These are phyloP conservation scores for Monosporascus sp. DNA, from an alignment of 2,329 filamentous ascomycete genomes.

Conservation along the genomic window DNA sequence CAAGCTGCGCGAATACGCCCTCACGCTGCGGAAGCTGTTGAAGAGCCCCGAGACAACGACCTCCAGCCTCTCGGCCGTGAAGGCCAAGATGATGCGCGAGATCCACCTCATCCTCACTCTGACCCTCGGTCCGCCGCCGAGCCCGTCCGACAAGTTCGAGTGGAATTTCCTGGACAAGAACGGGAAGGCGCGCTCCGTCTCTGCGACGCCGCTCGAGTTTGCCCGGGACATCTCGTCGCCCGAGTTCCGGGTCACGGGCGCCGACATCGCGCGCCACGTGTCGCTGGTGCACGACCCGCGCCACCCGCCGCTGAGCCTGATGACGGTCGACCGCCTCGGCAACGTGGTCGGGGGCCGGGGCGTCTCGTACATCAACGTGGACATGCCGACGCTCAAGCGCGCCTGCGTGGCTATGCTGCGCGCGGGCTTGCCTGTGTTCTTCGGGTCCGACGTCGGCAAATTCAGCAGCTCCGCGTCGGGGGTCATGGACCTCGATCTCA, in stretches of 20 bases:
- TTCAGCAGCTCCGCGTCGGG: constrained; percentile 63
- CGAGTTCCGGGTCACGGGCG: constrained; percentile 52
- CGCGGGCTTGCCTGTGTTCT: constrained; percentile 77
- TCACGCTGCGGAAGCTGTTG: constrained; percentile 61
- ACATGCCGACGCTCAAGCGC: constrained; percentile 64
- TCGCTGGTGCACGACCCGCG: constrained; percentile 83
- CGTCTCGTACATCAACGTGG: constrained; percentile 78
- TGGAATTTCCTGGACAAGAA: constrained; percentile 75
- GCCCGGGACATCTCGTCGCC: constrained; percentile 60
- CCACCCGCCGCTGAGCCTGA: constrained; percentile 63
- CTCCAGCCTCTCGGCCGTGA: constrained; percentile 43
- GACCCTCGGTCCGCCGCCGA: constrained; percentile 73
- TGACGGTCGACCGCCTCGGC: constrained; percentile 73
- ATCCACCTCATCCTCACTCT: constrained; percentile 78
- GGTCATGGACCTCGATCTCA: constrained; percentile 73
- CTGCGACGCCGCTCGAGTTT: constrained; percentile 64
- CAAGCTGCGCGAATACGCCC: constrained; percentile 79
- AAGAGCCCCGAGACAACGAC: constrained; percentile 28
- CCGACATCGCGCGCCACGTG: constrained; percentile 63
- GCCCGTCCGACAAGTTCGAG: constrained; percentile 61
- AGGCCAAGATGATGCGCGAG: constrained; percentile 72
- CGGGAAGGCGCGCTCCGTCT: constrained; percentile 57
- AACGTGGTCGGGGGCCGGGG: constrained; percentile 74
- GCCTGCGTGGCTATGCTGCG: constrained; percentile 73
- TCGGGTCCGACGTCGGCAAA: constrained; percentile 83